Evolutionary conservation across 2,329 filamentous ascomycete genomes (phyloP).

Genomic region (Aspergillus fumigatus): DNA sequence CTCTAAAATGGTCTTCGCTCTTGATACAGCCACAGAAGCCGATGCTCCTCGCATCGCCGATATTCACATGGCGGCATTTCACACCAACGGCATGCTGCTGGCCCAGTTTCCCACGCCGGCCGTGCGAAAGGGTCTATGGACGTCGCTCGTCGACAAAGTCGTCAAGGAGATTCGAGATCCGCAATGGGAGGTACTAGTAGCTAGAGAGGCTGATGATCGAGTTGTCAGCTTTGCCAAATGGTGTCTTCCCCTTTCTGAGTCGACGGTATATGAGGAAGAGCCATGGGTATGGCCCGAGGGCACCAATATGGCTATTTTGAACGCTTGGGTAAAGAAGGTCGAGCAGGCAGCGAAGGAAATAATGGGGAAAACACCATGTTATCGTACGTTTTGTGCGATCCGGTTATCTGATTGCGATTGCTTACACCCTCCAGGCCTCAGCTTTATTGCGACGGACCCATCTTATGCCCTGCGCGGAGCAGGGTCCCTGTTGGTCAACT

Average conservation of each 20-base stretch:
- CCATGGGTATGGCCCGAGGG: background rate
- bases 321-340: background rate
- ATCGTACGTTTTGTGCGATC: background rate
- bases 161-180: background rate
- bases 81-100: constrained; percentile 16
- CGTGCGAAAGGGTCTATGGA: constrained; percentile 12
- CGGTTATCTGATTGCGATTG: background rate
- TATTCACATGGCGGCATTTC: constrained; percentile 23
- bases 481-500: background rate
- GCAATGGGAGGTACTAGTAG: background rate
- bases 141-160: constrained; percentile 12
- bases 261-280: background rate
- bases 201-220: background rate
- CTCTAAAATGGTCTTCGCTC: background rate
- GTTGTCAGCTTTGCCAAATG: background rate
- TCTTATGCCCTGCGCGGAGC: background rate
- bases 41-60: constrained; percentile 14
- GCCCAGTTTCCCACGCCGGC: constrained; percentile 21
- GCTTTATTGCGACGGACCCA: background rate
- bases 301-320: background rate
- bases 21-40: background rate
- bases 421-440: background rate
- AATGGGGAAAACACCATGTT: background rate
- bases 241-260: background rate
- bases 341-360: background rate